Percentiles rank a stretch among this genome's conserved stretches.
These are phyloP conservation scores for Melaleuca alternifolia DNA, from an alignment of 345 rosid genomes.

Conservation along the genomic window DNA sequence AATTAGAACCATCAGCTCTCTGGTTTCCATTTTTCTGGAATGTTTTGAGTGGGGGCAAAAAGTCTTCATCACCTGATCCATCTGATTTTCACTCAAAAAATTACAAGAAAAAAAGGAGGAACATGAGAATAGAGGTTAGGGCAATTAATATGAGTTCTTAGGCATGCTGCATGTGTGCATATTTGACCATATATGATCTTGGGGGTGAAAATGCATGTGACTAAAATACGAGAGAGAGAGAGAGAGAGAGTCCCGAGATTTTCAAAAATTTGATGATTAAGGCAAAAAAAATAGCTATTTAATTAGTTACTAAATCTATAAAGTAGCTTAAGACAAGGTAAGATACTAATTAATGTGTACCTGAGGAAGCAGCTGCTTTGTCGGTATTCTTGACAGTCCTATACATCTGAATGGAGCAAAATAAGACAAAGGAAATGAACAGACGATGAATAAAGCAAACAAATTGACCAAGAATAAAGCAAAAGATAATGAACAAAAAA, in stretches of 20 bases:
- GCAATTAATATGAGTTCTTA: not conserved
- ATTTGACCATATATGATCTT: not conserved
- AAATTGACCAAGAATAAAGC: not conserved
- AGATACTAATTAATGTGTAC: slow-evolving; percentile 8
- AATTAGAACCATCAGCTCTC: not conserved
- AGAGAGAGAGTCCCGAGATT: not conserved
- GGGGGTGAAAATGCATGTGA: not conserved
- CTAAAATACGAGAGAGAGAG: not conserved
- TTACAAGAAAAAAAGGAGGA: not conserved
- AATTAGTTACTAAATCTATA: not conserved
- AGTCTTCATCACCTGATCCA: slow-evolving; percentile 44
- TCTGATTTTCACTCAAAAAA: slow-evolving; percentile 4
- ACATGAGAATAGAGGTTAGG: not conserved
- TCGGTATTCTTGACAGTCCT: slow-evolving; percentile 54
- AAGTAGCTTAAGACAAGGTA: not conserved
- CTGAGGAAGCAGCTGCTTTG: slow-evolving; percentile 39
- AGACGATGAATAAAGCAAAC: not conserved
- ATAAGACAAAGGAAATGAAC: slow-evolving; percentile 6
- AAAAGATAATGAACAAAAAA: not conserved
- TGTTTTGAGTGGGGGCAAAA: slow-evolving; percentile 2
- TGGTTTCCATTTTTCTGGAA: not conserved
- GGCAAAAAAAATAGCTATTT: not conserved
- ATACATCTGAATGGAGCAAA: slow-evolving; percentile 36
- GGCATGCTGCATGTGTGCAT: not conserved
- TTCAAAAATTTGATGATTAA: not conserved